These are phyloP conservation scores for Bretschneidera sinensis DNA, from an alignment of 345 rosid genomes.

Conservation along the genomic window DNA sequence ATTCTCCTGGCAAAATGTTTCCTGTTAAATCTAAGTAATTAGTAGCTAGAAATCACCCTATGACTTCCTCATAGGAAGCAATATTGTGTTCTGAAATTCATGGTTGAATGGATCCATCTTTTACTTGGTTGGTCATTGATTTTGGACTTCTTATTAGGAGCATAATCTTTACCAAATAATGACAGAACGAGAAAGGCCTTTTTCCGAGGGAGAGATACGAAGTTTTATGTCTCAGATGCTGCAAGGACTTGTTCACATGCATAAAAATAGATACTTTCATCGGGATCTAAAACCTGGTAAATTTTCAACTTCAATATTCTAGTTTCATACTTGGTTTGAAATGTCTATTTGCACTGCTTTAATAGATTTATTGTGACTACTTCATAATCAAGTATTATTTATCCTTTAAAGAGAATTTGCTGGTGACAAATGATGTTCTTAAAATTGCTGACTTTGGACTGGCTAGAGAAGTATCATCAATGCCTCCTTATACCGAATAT, in stretches of 20 bases:
- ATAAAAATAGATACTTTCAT: conserved; percentile 77
- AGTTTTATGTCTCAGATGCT: conserved; percentile 72
- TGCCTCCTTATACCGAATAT: conserved; percentile 96
- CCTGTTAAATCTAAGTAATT: no score
- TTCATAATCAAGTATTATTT: conserved; percentile 6
- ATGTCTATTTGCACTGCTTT: conserved; percentile 5
- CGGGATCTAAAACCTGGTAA: conserved; percentile 93
- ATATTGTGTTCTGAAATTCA: not conserved
- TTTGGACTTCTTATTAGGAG: conserved; percentile 41
- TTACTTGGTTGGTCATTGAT: conserved; percentile 10
- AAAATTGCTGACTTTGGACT: conserved; percentile 97
- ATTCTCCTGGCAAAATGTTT: no score
- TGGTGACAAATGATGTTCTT: conserved; percentile 70
- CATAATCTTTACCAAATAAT: conserved; percentile 78
- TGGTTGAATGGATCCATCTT: conserved; percentile 3
- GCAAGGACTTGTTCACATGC: conserved; percentile 92
- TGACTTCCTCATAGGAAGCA: not conserved
- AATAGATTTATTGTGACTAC: no score
- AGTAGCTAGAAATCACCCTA: not conserved
- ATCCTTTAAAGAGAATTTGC: conserved; percentile 63
- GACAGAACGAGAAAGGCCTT: conserved; percentile 60
- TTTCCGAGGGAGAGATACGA: conserved; percentile 75
- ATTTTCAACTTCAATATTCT: conserved; percentile 1
- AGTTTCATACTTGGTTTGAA: conserved; percentile 5
- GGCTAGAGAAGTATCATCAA: conserved; percentile 87